Evolutionary conservation across 1,139 yeast species (phyloP).

Genomic region (Yamadazyma pseudoaaseri): DNA sequence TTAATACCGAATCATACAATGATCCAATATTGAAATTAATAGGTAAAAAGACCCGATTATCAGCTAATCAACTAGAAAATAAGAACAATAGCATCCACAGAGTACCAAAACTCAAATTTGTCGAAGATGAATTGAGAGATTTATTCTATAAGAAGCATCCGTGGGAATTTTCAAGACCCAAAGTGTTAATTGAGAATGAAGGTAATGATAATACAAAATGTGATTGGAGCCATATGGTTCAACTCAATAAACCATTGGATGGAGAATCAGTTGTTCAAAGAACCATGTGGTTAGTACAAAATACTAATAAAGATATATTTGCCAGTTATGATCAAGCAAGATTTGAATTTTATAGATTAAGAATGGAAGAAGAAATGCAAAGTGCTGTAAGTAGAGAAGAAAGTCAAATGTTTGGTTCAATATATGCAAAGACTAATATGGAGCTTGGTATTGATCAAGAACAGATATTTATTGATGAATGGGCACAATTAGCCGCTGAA

Average conservation of each 20-base stretch:
- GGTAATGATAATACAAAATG: conserved; percentile 52
- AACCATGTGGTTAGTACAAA: conserved; percentile 65
- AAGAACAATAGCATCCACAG: conserved; percentile 39
- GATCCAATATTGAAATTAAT: conserved; percentile 17
- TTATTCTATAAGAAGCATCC: conserved; percentile 92
- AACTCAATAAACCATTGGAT: conserved; percentile 70
- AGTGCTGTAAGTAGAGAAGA: conserved; percentile 80
- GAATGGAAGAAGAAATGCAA: conserved; percentile 82
- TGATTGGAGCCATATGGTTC: conserved; percentile 82
- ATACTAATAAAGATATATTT: conserved; percentile 26
- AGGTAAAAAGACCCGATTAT: conserved; percentile 42
- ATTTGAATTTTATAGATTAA: conserved; percentile 79
- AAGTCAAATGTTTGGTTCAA: conserved; percentile 80
- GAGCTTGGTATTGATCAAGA: conserved; percentile 72
- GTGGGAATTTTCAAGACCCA: conserved; percentile 97
- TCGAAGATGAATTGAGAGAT: conserved; percentile 81
- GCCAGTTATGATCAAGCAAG: conserved; percentile 86
- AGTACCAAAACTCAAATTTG: conserved; percentile 63
- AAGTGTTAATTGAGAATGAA: conserved; percentile 71
- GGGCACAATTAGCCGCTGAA: conserved; percentile 71
- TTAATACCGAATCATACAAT: conserved; percentile 18
- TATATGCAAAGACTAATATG: conserved; percentile 58
- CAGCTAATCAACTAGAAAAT: conserved; percentile 21
- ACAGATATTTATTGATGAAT: conserved; percentile 64
- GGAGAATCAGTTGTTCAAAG: conserved; percentile 96